A percentile compares a stretch with the other conserved stretches of the same genome.
Conservation (phyloP, 2,329 filamentous ascomycete species). For the Metarhizium brunneum region DNA sequence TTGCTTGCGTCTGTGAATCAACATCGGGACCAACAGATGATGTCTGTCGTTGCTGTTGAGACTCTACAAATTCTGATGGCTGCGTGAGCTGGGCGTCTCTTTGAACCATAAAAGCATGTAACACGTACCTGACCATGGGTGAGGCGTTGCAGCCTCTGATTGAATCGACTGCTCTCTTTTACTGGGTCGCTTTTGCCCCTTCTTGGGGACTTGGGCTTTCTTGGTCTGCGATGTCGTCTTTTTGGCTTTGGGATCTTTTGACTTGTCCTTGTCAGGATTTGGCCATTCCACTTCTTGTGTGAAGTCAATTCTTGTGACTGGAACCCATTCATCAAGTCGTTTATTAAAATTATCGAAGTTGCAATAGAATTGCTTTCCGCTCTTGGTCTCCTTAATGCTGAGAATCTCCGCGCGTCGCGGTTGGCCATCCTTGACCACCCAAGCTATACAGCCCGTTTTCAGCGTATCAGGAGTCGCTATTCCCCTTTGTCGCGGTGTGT, state of each 20-base stretch:
- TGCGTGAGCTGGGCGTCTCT: background rate
- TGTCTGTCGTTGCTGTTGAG: slow-evolving; percentile 35
- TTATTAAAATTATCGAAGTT: slow-evolving; percentile 99
- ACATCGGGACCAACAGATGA: slow-evolving; percentile 31
- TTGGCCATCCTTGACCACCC: slow-evolving; percentile 65
- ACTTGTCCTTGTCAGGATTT: slow-evolving; percentile 72
- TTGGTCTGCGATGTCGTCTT: slow-evolving; percentile 52
- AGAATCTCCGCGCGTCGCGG: slow-evolving; percentile 89
- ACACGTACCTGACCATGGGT: slow-evolving; percentile 36
- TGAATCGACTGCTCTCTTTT: slow-evolving; percentile 47
- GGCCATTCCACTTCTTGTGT: slow-evolving; percentile 93
- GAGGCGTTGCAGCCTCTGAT: slow-evolving; percentile 45
- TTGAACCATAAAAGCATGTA: background rate
- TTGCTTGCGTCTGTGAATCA: slow-evolving; percentile 34
- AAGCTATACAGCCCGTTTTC: slow-evolving; percentile 49
- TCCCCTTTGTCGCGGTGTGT: slow-evolving; percentile 58
- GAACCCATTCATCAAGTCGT: slow-evolving; percentile 74
- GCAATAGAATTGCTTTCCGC: slow-evolving; percentile 83
- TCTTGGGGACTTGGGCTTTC: slow-evolving; percentile 48
- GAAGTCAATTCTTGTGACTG: slow-evolving; percentile 74
- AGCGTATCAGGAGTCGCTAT: slow-evolving; percentile 79
- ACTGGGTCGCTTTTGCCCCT: slow-evolving; percentile 43
- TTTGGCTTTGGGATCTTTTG: slow-evolving; percentile 70
- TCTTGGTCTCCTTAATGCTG: slow-evolving; percentile 86
- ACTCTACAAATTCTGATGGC: slow-evolving; percentile 35